Conservation (phyloP, 1,139 yeast species). For the Ashbya aceris region DNA sequence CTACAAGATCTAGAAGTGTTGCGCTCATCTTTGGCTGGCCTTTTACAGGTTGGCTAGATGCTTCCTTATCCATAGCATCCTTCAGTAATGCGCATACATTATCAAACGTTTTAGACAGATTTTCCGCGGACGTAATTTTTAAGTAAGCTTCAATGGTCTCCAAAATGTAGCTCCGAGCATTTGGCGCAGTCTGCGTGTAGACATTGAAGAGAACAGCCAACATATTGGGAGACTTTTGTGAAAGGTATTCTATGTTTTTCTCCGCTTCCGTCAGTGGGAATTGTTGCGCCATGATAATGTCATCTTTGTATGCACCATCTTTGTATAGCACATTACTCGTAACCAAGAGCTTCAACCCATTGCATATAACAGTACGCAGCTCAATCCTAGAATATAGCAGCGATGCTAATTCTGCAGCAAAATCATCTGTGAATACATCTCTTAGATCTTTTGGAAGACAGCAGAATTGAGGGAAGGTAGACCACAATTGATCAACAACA, state of each 20-base stretch:
- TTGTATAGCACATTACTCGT: conserved; percentile 63
- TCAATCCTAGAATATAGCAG: conserved; percentile 66
- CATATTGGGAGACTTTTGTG: conserved; percentile 60
- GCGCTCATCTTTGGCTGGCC: conserved; percentile 51
- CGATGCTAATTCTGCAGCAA: conserved; percentile 72
- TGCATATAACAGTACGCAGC: conserved; percentile 70
- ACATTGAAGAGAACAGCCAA: conserved; percentile 86
- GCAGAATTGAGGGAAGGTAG: conserved; percentile 80
- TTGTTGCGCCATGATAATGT: conserved; percentile 48
- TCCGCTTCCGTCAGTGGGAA: conserved; percentile 51
- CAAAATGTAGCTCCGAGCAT: conserved; percentile 71
- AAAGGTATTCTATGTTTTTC: conserved; percentile 50
- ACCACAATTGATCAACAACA: conserved; percentile 85
- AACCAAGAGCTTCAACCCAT: conserved; percentile 67
- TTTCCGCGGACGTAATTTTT: conserved; percentile 57
- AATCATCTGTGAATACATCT: conserved; percentile 55
- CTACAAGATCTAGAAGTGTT: conserved; percentile 86
- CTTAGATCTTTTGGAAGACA: conserved; percentile 73
- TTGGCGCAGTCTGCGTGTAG: conserved; percentile 77
- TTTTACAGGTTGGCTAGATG: conserved; percentile 17
- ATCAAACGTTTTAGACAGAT: conserved; percentile 67
- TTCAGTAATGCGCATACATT: conserved; percentile 76
- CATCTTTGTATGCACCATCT: conserved; percentile 49
- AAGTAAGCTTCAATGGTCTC: conserved; percentile 81
- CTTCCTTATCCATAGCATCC: conserved; percentile 62